phyloP scores from a whole-genome alignment of 73 alveolate genomes.

The Breviolum minutum region DNA sequence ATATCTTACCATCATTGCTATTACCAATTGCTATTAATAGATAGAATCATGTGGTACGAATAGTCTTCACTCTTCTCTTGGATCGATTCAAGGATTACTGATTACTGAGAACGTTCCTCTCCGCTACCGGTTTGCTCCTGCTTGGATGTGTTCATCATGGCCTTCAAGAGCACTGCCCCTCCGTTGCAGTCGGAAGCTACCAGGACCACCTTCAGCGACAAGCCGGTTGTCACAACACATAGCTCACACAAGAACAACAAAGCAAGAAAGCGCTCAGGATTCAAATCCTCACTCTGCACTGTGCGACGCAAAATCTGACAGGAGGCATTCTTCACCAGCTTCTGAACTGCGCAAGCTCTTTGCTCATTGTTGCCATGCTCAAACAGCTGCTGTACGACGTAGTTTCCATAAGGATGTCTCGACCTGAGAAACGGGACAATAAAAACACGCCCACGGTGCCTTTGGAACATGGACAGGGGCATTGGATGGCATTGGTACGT shows the following conservation, averaged over 20 bases:
- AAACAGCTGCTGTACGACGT: conserved; percentile 79
- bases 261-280: too few species aligned
- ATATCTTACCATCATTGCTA: too few species aligned
- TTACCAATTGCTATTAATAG: not conserved
- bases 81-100: not conserved
- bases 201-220: conserved; percentile 22
- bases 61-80: not conserved
- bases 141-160: conserved; percentile 58
- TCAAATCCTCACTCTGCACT: too few species aligned
- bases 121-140: not conserved
- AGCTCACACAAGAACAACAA: too few species aligned
- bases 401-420: conserved; percentile 78
- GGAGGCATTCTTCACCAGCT: conserved; percentile 4
- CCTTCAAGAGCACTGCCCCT: conserved; percentile 91
- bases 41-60: not conserved
- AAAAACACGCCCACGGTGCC: too few species aligned
- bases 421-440: not conserved
- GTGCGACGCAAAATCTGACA: not conserved
- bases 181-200: conserved; percentile 90
- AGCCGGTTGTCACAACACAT: not conserved
- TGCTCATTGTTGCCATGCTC: conserved; percentile 40
- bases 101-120: not conserved
- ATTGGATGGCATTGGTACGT: too few species aligned
- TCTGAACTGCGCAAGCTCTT: conserved; percentile 44
- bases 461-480: too few species aligned